Conservation (phyloP, 176 grass and related monocot genomes). For the Oryza nivara region DNA sequence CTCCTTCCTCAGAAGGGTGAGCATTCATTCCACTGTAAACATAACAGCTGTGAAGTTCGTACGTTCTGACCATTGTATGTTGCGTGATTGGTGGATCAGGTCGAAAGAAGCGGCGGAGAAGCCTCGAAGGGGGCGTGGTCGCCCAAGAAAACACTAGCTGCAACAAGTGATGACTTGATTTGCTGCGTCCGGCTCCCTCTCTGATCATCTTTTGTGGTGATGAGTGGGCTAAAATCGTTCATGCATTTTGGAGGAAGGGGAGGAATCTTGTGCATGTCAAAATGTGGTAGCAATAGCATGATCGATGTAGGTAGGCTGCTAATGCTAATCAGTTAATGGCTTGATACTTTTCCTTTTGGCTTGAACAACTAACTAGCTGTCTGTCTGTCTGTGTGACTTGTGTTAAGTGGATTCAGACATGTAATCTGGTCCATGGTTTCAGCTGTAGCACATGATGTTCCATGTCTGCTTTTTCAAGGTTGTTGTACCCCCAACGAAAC, state of each 20-base stretch:
- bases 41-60: background rate
- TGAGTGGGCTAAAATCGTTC: background rate
- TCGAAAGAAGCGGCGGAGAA: conserved; percentile 3
- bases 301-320: no score
- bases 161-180: background rate
- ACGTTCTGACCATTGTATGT: background rate
- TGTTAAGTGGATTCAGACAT: background rate
- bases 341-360: background rate
- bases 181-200: no score
- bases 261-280: background rate
- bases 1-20: conserved; percentile 38
- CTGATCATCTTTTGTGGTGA: background rate
- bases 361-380: background rate
- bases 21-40: background rate
- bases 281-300: background rate
- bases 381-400: background rate
- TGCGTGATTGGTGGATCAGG: background rate
- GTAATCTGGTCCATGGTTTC: background rate
- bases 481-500: no score
- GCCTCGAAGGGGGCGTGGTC: background rate
- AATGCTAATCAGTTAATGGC: no score
- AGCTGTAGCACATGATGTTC: background rate
- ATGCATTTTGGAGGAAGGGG: background rate
- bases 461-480: background rate
- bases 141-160: background rate